These are phyloP conservation scores for Tetrapyrgos nigripes DNA, from an alignment of 1,284 basidiomycete genomes.

Conservation along the genomic window DNA sequence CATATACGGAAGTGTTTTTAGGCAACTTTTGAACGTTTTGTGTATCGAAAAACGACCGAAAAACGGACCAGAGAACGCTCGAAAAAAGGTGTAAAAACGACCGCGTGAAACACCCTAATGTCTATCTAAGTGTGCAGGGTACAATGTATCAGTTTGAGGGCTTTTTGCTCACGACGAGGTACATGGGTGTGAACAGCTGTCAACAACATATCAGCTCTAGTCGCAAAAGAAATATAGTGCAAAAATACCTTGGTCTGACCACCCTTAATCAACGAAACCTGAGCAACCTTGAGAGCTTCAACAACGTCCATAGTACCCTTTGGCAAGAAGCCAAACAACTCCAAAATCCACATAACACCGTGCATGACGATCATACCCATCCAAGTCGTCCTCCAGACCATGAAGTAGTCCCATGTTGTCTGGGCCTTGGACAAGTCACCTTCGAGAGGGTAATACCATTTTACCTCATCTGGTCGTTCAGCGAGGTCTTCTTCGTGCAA, in stretches of 20 bases:
- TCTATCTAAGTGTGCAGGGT: neutral
- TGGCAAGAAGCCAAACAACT: slow-evolving; percentile 83
- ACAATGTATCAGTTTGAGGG: neutral
- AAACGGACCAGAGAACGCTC: no score
- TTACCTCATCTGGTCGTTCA: slow-evolving; percentile 79
- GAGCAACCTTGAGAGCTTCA: slow-evolving; percentile 88
- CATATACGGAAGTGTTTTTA: no score
- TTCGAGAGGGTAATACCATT: slow-evolving; percentile 98
- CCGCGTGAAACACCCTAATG: no score
- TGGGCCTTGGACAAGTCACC: slow-evolving; percentile 93
- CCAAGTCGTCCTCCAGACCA: slow-evolving; percentile 90
- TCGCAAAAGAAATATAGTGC: no score
- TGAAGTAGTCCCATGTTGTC: slow-evolving; percentile 91
- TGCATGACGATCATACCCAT: slow-evolving; percentile 90
- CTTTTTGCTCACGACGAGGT: slow-evolving; percentile 7
- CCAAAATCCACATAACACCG: slow-evolving; percentile 79
- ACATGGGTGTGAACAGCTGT: slow-evolving; percentile 5
- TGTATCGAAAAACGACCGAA: no score
- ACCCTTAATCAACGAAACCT: slow-evolving; percentile 81
- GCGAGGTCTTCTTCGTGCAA: slow-evolving; percentile 96
- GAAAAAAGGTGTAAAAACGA: no score
- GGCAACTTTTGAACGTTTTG: no score
- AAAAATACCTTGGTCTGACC: slow-evolving; percentile 81
- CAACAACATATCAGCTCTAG: no score
- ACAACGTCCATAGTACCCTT: slow-evolving; percentile 95